A percentile compares a stretch with the other conserved stretches of the same genome.
These are phyloP conservation scores for Pseudodiploospora longispora DNA, from an alignment of 2,329 filamentous ascomycete genomes.

Conservation along the genomic window DNA sequence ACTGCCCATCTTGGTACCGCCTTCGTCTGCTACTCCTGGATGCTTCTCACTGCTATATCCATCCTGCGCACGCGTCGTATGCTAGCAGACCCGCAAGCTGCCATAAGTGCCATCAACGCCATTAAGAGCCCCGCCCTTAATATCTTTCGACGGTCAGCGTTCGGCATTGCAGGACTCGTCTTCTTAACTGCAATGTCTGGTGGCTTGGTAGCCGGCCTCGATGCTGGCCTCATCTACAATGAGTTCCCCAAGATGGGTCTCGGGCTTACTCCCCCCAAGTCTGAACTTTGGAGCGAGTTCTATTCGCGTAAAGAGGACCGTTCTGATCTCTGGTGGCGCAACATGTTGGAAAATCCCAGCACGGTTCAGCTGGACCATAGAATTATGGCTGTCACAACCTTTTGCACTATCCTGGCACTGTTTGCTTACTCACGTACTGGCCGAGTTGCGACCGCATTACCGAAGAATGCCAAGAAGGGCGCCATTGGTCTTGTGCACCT, in stretches of 20 bases:
- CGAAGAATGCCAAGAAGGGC: constrained; percentile 56
- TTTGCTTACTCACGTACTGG: constrained; percentile 72
- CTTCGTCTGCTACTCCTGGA: constrained; percentile 87
- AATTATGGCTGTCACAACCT: constrained; percentile 82
- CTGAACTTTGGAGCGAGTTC: constrained; percentile 77
- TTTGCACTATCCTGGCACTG: constrained; percentile 69
- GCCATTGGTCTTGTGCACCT: constrained; percentile 76
- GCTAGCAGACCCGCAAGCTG: constrained; percentile 56
- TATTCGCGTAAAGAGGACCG: constrained; percentile 73
- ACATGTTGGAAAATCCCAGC: constrained; percentile 94
- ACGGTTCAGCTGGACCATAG: constrained; percentile 94
- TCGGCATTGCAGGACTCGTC: constrained; percentile 64
- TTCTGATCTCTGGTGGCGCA: constrained; percentile 90
- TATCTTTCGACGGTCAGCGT: constrained; percentile 64
- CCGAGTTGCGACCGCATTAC: constrained; percentile 49
- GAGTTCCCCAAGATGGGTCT: constrained; percentile 94
- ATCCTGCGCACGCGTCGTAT: constrained; percentile 73
- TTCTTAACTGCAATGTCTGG: constrained; percentile 92
- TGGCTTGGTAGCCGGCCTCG: constrained; percentile 85
- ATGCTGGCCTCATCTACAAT: constrained; percentile 97
- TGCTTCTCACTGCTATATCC: constrained; percentile 81
- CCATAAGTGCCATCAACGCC: constrained; percentile 49
- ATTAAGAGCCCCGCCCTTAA: constrained; percentile 61
- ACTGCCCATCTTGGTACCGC: constrained; percentile 84
- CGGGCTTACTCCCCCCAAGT: constrained; percentile 69